phyloP scores from a whole-genome alignment of 2,329 filamentous ascomycete species.

The Cercospora zeae-maydis region DNA sequence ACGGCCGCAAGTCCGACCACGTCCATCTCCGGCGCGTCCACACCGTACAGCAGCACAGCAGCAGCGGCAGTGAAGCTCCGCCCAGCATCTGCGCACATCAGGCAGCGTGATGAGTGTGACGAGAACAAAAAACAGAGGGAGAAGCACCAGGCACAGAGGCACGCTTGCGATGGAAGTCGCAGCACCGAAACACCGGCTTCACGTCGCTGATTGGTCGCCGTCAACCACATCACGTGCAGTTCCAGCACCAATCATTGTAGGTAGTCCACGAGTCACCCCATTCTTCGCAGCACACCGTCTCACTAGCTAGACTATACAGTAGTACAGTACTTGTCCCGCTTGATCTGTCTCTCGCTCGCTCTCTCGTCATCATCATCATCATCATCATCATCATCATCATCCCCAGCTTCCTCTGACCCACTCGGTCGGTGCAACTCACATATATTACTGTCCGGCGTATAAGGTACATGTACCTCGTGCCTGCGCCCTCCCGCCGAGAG shows the following conservation, averaged over 20 bases:
- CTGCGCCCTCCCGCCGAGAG: conserved; percentile 9
- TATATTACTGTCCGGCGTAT: too few species aligned
- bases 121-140: too few species aligned
- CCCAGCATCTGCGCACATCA: background rate
- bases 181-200: background rate
- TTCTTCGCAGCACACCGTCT: conserved; percentile 6
- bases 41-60: background rate
- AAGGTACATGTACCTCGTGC: background rate
- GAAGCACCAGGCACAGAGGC: too few species aligned
- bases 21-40: background rate
- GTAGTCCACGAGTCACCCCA: background rate
- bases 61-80: background rate
- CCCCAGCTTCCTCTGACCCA: too few species aligned
- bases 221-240: background rate
- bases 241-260: background rate
- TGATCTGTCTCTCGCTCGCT: too few species aligned
- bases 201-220: background rate
- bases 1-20: background rate
- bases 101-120: too few species aligned
- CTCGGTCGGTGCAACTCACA: too few species aligned
- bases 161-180: conserved; percentile 15
- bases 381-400: background rate
- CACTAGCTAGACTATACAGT: too few species aligned
- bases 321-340: conserved; percentile 3
- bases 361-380: background rate